A percentile compares a stretch with the other conserved stretches of the same genome.
Conservation (phyloP, 1,139 yeast genomes). For the Candida glucosophila region DNA sequence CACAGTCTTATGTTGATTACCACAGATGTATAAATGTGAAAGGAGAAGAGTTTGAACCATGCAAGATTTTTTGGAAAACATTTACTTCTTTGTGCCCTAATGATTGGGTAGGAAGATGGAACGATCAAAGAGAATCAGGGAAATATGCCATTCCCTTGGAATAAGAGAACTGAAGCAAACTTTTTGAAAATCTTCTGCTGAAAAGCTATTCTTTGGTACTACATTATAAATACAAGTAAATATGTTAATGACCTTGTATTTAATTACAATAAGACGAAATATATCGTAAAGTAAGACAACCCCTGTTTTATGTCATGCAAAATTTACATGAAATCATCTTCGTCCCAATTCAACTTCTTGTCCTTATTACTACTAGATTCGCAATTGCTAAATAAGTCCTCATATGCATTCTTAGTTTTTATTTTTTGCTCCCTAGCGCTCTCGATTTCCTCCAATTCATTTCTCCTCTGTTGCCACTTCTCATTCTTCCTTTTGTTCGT, state of each 20-base stretch:
- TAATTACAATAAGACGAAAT: too few species aligned
- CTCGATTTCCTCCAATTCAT: slow-evolving; percentile 11
- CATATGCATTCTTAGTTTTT: slow-evolving; percentile 43
- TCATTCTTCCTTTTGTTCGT: slow-evolving; percentile 25
- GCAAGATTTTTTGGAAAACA: slow-evolving; percentile 89
- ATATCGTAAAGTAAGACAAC: too few species aligned
- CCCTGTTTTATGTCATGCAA: too few species aligned
- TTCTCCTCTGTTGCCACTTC: slow-evolving; percentile 16
- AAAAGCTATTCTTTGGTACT: too few species aligned
- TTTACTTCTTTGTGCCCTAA: slow-evolving; percentile 87
- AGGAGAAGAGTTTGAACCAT: slow-evolving; percentile 98
- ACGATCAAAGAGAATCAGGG: slow-evolving; percentile 76
- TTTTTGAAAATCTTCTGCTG: too few species aligned
- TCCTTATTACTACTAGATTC: slow-evolving; percentile 43
- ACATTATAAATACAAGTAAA: too few species aligned
- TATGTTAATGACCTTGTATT: too few species aligned
- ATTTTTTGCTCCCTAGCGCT: slow-evolving; percentile 14
- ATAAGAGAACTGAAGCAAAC: slow-evolving; percentile 10
- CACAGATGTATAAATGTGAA: slow-evolving; percentile 93
- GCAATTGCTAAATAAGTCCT: slow-evolving; percentile 43
- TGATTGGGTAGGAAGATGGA: slow-evolving; percentile 93
- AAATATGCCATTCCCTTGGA: slow-evolving; percentile 37
- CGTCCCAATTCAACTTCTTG: slow-evolving; percentile 50
- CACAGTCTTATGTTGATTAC: slow-evolving; percentile 96
- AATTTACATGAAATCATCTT: slow-evolving; percentile 54